phyloP scores from a whole-genome alignment of 73 alveolate genomes.

The Paramecium tetraurelia region DNA sequence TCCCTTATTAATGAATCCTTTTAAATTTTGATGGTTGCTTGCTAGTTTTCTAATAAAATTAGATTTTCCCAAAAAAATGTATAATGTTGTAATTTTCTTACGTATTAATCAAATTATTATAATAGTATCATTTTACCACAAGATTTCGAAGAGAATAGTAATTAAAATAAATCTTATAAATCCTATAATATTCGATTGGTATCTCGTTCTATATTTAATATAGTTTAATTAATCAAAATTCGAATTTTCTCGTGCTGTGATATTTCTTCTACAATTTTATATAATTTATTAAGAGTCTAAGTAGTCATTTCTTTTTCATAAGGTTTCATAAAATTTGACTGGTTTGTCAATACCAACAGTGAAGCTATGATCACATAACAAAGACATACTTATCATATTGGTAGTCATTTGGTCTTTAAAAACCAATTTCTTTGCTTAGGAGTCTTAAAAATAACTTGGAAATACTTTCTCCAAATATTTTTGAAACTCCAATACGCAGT shows the following conservation, averaged over 20 bases:
- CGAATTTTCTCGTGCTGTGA: not conserved
- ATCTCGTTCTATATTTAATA: not conserved
- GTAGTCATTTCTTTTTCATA: not conserved
- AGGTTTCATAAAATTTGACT: not conserved
- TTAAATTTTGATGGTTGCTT: not conserved
- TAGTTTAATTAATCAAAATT: not conserved
- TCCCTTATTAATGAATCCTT: not conserved
- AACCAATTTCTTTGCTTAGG: not conserved
- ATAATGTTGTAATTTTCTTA: not conserved
- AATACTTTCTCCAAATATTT: not conserved
- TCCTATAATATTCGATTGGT: not conserved
- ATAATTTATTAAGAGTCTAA: not conserved
- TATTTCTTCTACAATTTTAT: not conserved
- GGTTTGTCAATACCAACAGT: not conserved
- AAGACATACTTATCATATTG: not conserved
- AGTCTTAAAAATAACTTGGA: not conserved
- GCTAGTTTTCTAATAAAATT: not conserved
- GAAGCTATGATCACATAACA: not conserved
- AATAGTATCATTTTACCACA: not conserved
- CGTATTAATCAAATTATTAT: not conserved
- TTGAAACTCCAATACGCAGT: not conserved
- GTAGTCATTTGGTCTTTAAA: not conserved
- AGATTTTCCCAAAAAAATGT: not conserved
- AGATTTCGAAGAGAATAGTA: not conserved
- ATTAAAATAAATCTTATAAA: not conserved